These are phyloP conservation scores for Pestalotiopsis sp. DNA, from an alignment of 2,329 filamentous ascomycete species.

Conservation along the genomic window DNA sequence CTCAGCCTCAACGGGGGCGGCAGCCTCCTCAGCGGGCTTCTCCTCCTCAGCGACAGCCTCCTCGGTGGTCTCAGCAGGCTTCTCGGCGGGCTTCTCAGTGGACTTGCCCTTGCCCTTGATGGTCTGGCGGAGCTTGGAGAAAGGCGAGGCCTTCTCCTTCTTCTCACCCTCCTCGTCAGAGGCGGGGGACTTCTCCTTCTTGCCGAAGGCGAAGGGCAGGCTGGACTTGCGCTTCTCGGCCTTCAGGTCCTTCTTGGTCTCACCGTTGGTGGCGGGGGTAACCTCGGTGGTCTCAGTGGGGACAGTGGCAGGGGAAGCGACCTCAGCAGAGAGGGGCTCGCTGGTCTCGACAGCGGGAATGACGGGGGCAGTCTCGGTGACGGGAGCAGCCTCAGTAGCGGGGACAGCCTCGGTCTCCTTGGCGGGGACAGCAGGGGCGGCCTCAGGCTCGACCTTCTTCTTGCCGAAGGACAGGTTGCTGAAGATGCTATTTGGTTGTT, in stretches of 20 bases:
- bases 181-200: conserved; percentile 68
- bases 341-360: conserved; percentile 62
- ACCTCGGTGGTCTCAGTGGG: conserved; percentile 51
- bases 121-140: conserved; percentile 58
- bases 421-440: conserved; percentile 41
- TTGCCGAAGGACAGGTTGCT: conserved; percentile 59
- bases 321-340: conserved; percentile 59
- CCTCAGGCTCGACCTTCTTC: conserved; percentile 58
- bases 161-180: conserved; percentile 67
- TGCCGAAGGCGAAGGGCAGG: conserved; percentile 73
- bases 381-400: conserved; percentile 30
- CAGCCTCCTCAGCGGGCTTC: conserved; percentile 24
- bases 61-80: conserved; percentile 18
- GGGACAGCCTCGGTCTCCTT: conserved; percentile 43
- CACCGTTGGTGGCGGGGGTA: conserved; percentile 50
- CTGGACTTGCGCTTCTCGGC: conserved; percentile 81
- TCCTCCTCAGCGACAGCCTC: conserved; percentile 21
- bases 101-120: conserved; percentile 37
- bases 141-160: conserved; percentile 50
- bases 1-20: conserved; percentile 26
- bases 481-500: conserved; percentile 47
- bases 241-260: conserved; percentile 68
- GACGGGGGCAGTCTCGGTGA: conserved; percentile 58
- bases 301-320: conserved; percentile 48
- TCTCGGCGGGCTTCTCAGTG: conserved; percentile 24